Conservation (phyloP, 2,329 filamentous ascomycete genomes). For the Neopestalotiopsis sp. region DNA sequence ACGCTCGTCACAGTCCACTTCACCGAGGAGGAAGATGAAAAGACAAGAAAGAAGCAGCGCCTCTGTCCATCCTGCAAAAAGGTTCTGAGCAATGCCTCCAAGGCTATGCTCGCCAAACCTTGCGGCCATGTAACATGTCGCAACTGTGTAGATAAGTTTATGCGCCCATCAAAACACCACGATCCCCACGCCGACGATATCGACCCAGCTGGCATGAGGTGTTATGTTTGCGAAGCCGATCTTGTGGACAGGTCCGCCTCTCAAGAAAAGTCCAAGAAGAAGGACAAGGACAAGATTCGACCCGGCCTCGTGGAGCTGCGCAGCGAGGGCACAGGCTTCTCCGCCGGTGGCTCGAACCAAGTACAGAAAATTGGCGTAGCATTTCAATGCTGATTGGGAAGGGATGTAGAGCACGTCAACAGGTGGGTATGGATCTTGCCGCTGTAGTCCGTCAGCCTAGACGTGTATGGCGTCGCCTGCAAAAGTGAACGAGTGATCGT, state of each 20-base stretch:
- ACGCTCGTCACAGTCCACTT: constrained; percentile 79
- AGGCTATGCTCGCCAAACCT: constrained; percentile 81
- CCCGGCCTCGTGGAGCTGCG: constrained; percentile 80
- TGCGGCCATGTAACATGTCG: constrained; percentile 94
- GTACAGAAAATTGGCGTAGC: constrained; percentile 80
- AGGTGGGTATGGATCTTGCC: not conserved
- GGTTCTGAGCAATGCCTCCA: constrained; percentile 79
- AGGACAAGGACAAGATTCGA: constrained; percentile 61
- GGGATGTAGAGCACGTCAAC: not conserved
- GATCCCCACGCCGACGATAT: constrained; percentile 62
- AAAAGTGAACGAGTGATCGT: not conserved
- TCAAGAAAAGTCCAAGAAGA: constrained; percentile 50
- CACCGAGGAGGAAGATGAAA: constrained; percentile 68
- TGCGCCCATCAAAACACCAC: constrained; percentile 61
- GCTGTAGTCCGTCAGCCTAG: not conserved
- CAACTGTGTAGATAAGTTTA: constrained; percentile 83
- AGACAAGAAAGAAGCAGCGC: constrained; percentile 42
- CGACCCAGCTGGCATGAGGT: constrained; percentile 59
- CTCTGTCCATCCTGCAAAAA: constrained; percentile 90
- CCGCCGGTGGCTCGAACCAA: constrained; percentile 80
- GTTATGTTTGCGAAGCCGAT: constrained; percentile 87
- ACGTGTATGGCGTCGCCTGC: not conserved
- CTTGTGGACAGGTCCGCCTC: constrained; percentile 55
- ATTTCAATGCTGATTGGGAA: constrained; percentile 73
- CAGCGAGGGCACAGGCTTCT: constrained; percentile 91